Percentiles rank a stretch among this genome's conserved stretches.
Conservation (phyloP, 176 grass and related monocot genomes). For the Oryza longistaminata region DNA sequence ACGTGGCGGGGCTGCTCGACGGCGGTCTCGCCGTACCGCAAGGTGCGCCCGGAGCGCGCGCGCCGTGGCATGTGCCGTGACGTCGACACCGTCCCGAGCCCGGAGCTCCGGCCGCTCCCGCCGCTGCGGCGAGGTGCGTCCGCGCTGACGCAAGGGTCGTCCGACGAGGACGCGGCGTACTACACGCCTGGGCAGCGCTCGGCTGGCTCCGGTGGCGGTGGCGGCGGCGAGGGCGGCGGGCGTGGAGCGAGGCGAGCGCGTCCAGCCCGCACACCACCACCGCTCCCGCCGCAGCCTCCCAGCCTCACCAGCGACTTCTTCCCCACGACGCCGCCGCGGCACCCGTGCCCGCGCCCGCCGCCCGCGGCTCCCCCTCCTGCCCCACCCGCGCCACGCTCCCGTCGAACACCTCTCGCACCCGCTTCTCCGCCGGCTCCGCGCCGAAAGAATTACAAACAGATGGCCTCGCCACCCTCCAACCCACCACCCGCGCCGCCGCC, state of each 20-base stretch:
- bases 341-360: neutral
- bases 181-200: conserved; percentile 67
- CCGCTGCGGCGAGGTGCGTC: conserved; percentile 46
- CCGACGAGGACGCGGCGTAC: conserved; percentile 74
- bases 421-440: conserved; percentile 57
- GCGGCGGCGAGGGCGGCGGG: conserved; percentile 30
- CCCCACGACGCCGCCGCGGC: conserved; percentile 13
- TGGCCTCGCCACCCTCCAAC: conserved; percentile 39
- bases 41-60: conserved; percentile 47
- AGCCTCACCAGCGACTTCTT: conserved; percentile 75
- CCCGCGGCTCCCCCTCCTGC: conserved; percentile 30
- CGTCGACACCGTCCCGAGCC: conserved; percentile 72
- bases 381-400: conserved; percentile 43
- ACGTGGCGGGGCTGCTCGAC: neutral
- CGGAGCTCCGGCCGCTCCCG: conserved; percentile 79
- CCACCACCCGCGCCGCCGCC: conserved; percentile 24
- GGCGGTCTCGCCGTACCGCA: conserved; percentile 61
- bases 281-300: conserved; percentile 74
- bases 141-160: conserved; percentile 29
- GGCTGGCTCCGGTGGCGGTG: conserved; percentile 20
- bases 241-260: conserved; percentile 55
- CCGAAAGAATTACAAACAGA: conserved; percentile 70
- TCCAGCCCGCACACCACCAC: conserved; percentile 68
- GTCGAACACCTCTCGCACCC: conserved; percentile 66
- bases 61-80: conserved; percentile 61